Conservation (phyloP, 2,329 filamentous ascomycete genomes). For the Colletotrichum sp. region DNA sequence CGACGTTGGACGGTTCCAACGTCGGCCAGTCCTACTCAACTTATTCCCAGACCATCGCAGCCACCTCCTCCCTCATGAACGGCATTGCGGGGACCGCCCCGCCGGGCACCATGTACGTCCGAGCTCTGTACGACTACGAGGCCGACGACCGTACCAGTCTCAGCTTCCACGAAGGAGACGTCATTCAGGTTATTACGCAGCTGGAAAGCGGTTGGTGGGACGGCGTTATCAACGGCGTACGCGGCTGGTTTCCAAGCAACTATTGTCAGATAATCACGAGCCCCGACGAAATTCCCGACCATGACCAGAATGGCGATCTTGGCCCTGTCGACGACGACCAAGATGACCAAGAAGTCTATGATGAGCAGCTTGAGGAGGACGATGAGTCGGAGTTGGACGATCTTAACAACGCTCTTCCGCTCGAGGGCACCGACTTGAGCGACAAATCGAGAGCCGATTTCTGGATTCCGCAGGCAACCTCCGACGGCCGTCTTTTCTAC, state of each 20-base stretch:
- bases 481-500: conserved; percentile 92
- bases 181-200: conserved; percentile 98
- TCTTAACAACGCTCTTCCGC: conserved; percentile 65
- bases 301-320: conserved; percentile 58
- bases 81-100: conserved; percentile 65
- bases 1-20: conserved; percentile 24
- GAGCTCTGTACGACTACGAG: conserved; percentile 96
- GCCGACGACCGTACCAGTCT: conserved; percentile 96
- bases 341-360: conserved; percentile 68
- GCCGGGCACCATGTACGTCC: conserved; percentile 82
- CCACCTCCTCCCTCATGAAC: conserved; percentile 54
- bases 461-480: conserved; percentile 97
- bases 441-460: conserved; percentile 91
- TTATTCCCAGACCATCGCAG: conserved; percentile 30
- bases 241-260: conserved; percentile 99
- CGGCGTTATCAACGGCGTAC: conserved; percentile 93
- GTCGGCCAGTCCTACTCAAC: conserved; percentile 24
- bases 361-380: conserved; percentile 71
- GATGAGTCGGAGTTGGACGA: conserved; percentile 64
- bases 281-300: conserved; percentile 74
- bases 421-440: conserved; percentile 67
- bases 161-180: conserved; percentile 95
- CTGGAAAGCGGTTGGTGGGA: conserved; percentile 98
- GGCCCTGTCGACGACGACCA: conserved; percentile 67
- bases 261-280: conserved; percentile 89